phyloP scores from a whole-genome alignment of 306 rosid genomes.

The Prunus kanzakura region DNA sequence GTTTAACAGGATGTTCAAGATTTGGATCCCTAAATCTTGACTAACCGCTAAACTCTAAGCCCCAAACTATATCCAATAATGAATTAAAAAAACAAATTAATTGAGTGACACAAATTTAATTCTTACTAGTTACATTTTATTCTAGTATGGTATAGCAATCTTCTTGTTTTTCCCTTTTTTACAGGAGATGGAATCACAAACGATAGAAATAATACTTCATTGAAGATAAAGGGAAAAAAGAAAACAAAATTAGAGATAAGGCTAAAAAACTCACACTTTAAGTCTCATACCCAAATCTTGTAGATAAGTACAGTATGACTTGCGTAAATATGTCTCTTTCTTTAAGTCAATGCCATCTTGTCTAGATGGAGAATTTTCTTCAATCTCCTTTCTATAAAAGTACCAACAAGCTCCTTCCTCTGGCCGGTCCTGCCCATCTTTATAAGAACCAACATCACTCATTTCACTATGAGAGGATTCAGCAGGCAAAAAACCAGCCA shows the following conservation, averaged over 20 bases:
- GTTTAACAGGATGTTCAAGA: neutral
- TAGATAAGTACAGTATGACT: slow-evolving; percentile 87
- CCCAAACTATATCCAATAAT: neutral
- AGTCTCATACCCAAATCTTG: slow-evolving; percentile 97
- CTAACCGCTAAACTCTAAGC: neutral
- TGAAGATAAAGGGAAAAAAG: neutral
- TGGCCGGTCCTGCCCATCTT: slow-evolving; percentile 33
- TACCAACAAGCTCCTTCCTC: slow-evolving; percentile 72
- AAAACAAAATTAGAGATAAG: neutral
- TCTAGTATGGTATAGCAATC: too few species aligned
- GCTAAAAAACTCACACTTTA: slow-evolving; percentile 72
- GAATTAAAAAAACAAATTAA: neutral
- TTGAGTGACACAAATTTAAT: neutral
- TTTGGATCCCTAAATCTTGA: neutral
- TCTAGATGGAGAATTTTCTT: slow-evolving; percentile 87
- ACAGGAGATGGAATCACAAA: neutral
- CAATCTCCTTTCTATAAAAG: slow-evolving; percentile 72
- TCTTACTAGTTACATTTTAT: neutral
- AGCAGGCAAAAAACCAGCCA: slow-evolving; percentile 40
- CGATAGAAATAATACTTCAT: neutral
- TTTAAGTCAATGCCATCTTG: slow-evolving; percentile 82
- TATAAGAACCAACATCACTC: slow-evolving; percentile 30
- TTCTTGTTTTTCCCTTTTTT: too few species aligned
- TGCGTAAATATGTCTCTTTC: slow-evolving; percentile 87
- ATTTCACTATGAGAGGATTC: slow-evolving; percentile 29